Evolutionary conservation across 139 green algal genomes (phyloP).

Genomic region (Chlamydomonas sp.): DNA sequence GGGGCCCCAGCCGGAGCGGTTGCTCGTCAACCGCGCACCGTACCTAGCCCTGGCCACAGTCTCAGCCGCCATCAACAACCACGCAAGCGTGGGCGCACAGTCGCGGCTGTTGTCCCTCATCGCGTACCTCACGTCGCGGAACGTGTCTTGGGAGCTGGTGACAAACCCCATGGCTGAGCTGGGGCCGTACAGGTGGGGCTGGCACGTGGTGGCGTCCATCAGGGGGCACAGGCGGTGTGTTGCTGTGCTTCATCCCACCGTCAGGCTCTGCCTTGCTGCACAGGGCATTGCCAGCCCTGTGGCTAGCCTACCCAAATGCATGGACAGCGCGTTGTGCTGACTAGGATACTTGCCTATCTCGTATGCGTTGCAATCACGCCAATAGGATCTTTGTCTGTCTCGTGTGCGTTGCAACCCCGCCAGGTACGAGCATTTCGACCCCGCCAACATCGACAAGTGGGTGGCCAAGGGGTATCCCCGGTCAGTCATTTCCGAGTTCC

Average conservation of each 20-base stretch:
- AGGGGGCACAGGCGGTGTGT: no score
- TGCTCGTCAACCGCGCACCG: conserved; percentile 23
- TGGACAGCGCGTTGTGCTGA: no score
- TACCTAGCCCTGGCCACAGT: conserved; percentile 19
- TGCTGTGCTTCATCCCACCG: background rate
- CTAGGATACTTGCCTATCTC: no score
- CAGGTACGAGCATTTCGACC: conserved; percentile 39
- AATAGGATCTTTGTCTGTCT: no score
- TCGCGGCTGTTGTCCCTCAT: conserved; percentile 10
- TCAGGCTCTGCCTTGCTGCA: background rate
- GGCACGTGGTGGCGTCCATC: background rate
- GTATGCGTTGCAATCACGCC: no score
- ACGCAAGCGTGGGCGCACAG: background rate
- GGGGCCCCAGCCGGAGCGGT: background rate
- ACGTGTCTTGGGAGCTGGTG: conserved; percentile 21
- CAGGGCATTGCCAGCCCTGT: no score
- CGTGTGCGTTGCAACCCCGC: no score
- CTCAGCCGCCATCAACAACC: background rate
- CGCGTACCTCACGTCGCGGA: background rate
- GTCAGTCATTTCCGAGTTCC: conserved; percentile 8
- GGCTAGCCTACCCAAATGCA: no score
- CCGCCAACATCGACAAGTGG: conserved; percentile 7
- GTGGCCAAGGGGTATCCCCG: background rate
- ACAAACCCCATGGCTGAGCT: conserved; percentile 1
- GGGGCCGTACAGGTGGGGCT: conserved; percentile 20